Evolutionary conservation across 2,329 filamentous ascomycete species (phyloP).

Genomic region (Beauveria varroae): DNA sequence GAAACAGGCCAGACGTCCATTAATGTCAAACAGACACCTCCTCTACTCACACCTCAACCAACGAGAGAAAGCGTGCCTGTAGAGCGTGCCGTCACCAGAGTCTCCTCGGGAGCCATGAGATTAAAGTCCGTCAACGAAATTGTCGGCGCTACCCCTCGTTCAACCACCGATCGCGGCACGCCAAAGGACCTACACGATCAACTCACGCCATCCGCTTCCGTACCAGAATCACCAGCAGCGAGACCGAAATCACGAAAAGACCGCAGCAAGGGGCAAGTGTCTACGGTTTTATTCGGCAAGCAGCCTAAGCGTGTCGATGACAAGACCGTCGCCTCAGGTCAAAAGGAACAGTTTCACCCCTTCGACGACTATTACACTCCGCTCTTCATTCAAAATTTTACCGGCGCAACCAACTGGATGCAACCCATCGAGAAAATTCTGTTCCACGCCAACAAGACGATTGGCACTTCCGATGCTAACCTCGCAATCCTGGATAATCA

Average conservation of each 20-base stretch:
- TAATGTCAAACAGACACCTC: conserved; percentile 8
- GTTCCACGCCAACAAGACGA: conserved; percentile 77
- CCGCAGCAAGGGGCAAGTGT: conserved; percentile 59
- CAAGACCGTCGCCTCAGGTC: conserved; percentile 34
- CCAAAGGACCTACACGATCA: conserved; percentile 25
- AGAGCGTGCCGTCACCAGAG: conserved; percentile 58
- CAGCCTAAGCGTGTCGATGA: conserved; percentile 44
- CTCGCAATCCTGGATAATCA: conserved; percentile 79
- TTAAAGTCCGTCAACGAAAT: conserved; percentile 70
- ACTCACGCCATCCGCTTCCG: conserved; percentile 34
- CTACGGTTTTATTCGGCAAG: conserved; percentile 73
- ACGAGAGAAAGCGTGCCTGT: conserved; percentile 14
- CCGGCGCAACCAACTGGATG: conserved; percentile 50
- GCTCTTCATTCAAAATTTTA: conserved; percentile 51
- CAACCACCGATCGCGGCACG: conserved; percentile 18
- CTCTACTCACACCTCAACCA: conserved; percentile 12
- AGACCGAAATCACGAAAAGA: conserved; percentile 40
- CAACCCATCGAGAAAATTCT: conserved; percentile 64
- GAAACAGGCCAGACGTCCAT: conserved; percentile 3
- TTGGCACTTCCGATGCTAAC: conserved; percentile 78
- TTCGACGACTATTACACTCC: conserved; percentile 59
- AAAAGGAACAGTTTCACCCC: conserved; percentile 35
- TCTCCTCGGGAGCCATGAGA: conserved; percentile 61
- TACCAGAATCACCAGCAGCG: conserved; percentile 34
- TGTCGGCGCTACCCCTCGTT: conserved; percentile 48